Evolutionary conservation across 371 early-diverging fungal species (phyloP), one percentile per base, ranked within the genome.

Genomic region (Paramicrosporidium saccamoebae): DNA sequence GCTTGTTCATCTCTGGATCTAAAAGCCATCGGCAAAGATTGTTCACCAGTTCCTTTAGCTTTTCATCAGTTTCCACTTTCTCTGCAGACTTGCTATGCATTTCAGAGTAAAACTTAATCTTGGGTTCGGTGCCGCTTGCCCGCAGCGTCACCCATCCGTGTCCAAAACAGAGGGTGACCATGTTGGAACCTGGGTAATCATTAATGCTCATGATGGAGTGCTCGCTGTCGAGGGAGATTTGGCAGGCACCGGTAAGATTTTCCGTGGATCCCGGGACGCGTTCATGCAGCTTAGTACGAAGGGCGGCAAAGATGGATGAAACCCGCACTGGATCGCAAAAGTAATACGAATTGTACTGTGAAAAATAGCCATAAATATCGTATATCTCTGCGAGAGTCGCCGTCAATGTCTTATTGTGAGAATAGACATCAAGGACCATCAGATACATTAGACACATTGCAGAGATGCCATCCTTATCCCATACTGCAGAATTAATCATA

Each of bases 101-200:
- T 32, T 84, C 90, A 12, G 61, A 49, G 30, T 88, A 88, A 37
- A 69, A 88, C 43, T 88, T 88, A 44, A 88, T 66, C 42, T 86
- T 82, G 23, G 86, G 84, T 37, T 84, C 86, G 2, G 88, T 86
- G 7, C 86, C 86, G 27, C 63, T 71, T 4, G 72, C 69, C 28
- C 72, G 50, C 31, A 67, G 42, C 2, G 69, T 73, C 24, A 66
- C 59, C 8, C 59, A 54, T 16, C 55, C 52, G 24, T 65, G 59
- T 16, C 65, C 60, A 9, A 71, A 49, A 23, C 50, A 44, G 40
- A 86, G 74, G 0, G 84, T 84, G 18, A 86, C 64, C 86, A 86
- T 84, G 20, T 84, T n/a, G n/a, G n/a, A n/a, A n/a, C n/a, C n/a
- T n/a, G n/a, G n/a, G n/a, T n/a, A n/a, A n/a, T n/a, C n/a, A n/a